Evolutionary conservation across 306 rosid species (phyloP).

Genomic region (Inga laurina): DNA sequence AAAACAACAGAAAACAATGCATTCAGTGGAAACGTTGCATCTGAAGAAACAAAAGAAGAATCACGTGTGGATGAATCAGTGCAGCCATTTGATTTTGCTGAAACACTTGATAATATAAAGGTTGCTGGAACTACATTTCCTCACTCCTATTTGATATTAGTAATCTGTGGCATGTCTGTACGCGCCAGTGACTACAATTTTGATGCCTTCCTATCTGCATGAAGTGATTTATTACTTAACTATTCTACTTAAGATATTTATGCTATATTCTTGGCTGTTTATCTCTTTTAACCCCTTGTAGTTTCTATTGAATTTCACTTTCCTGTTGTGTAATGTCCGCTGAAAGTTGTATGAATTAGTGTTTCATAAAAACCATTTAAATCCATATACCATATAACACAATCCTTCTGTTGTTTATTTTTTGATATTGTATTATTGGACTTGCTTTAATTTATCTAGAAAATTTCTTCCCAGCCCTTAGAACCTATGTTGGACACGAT

Average conservation of each 20-base stretch:
- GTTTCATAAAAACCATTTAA: not conserved
- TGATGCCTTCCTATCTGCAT: not conserved
- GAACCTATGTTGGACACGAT: not conserved
- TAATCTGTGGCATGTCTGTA: not conserved
- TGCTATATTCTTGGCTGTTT: not conserved
- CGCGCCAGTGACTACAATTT: not conserved
- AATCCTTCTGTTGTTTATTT: too few species aligned
- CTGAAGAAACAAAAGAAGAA: conserved; percentile 43
- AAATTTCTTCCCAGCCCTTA: not conserved
- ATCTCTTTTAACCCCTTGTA: not conserved
- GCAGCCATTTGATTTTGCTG: conserved; percentile 37
- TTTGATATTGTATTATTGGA: not conserved
- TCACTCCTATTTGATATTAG: not conserved
- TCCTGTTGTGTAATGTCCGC: too few species aligned
- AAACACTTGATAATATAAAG: conserved; percentile 37
- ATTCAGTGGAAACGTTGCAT: conserved; percentile 18
- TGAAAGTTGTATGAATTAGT: not conserved
- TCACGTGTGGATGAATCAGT: conserved; percentile 39
- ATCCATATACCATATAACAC: not conserved
- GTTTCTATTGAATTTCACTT: not conserved
- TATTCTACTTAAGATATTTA: not conserved
- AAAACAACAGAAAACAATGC: conserved; percentile 21
- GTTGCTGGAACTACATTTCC: conserved; percentile 3
- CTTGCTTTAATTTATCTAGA: not conserved
- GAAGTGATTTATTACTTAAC: not conserved